Evolutionary conservation across 371 early-diverging fungal species (phyloP).

Genomic region (Mortierella sp.): DNA sequence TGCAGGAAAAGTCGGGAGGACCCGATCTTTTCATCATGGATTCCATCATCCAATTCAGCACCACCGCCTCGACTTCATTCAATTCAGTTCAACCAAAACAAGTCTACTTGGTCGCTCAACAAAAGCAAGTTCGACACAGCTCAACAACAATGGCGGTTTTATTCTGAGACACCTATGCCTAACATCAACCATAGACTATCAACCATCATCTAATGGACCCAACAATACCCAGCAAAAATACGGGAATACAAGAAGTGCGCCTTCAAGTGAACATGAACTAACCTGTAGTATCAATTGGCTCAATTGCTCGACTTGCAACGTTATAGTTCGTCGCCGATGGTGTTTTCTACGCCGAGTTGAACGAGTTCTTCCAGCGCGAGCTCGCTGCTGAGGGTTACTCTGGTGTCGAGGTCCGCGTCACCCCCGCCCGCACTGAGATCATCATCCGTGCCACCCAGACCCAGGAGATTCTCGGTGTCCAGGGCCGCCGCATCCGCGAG

Average conservation of each 20-base stretch:
- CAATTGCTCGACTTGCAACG: neutral
- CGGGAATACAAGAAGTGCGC: neutral
- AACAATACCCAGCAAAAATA: neutral
- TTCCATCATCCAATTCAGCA: constrained; percentile 20
- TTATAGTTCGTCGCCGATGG: constrained; percentile 98
- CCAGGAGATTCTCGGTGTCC: constrained; percentile 98
- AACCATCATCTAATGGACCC: neutral
- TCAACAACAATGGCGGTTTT: neutral
- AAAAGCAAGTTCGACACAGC: neutral
- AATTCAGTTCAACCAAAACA: neutral
- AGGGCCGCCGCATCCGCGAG: constrained; percentile 99
- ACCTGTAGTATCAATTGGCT: neutral
- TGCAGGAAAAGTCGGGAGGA: neutral
- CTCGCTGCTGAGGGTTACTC: constrained; percentile 81
- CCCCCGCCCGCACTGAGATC: constrained; percentile 99
- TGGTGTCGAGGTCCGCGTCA: constrained; percentile 99
- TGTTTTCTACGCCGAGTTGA: constrained; percentile 99
- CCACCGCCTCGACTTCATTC: neutral
- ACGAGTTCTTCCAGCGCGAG: constrained; percentile 98
- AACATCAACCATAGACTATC: neutral
- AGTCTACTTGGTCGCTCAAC: neutral
- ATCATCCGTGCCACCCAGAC: constrained; percentile 99
- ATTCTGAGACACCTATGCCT: neutral
- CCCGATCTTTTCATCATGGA: neutral
- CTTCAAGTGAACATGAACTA: too few species aligned